These are phyloP conservation scores for Prunus campanulata DNA, from an alignment of 306 rosid genomes.

Conservation along the genomic window DNA sequence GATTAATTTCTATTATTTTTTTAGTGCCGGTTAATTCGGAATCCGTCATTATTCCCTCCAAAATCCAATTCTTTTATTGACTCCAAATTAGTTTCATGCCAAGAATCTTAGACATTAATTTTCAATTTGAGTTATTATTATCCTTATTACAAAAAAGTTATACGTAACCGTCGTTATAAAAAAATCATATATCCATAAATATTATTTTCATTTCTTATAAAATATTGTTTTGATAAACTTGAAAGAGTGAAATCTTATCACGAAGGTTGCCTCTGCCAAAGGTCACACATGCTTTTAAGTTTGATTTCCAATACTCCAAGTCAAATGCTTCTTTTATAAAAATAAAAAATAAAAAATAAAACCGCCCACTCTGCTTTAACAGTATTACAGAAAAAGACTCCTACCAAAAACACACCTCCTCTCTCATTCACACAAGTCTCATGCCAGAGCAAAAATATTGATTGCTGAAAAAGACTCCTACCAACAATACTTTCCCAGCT, in stretches of 20 bases:
- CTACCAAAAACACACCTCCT: background rate
- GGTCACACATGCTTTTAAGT: background rate
- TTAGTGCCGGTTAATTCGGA: no score
- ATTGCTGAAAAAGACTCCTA: constrained; percentile 5
- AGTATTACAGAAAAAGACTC: background rate
- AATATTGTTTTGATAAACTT: background rate
- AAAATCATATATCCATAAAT: no score
- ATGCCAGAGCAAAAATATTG: background rate
- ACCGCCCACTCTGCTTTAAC: background rate
- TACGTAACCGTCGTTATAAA: no score
- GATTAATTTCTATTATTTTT: no score
- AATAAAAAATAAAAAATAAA: background rate
- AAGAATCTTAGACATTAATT: background rate
- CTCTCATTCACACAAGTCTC: background rate
- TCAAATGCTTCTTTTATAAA: background rate
- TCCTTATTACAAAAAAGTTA: no score
- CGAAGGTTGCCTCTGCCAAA: background rate
- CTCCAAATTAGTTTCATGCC: background rate
- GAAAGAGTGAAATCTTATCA: background rate
- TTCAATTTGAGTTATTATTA: background rate
- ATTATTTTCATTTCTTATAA: no score
- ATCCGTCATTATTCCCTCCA: no score
- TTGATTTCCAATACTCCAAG: background rate
- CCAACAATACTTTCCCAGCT: background rate
- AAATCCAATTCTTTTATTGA: background rate